Evolutionary conservation across 768 basidiomycete species (phyloP), one percentile per base, ranked within the genome.

Genomic region (Trametes cubensis): DNA sequence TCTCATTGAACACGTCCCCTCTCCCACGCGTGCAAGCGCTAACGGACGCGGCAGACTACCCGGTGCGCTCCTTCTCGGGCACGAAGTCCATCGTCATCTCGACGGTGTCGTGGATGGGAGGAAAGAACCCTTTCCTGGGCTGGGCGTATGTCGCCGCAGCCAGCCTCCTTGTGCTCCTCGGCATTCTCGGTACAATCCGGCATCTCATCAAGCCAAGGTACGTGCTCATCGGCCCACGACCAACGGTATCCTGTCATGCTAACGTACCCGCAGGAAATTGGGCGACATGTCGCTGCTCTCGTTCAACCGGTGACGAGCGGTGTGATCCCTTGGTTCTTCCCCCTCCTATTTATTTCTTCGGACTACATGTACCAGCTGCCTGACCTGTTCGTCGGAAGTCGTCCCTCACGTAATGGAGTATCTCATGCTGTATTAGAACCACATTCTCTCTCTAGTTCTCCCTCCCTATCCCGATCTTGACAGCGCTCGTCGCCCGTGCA

Each of bases 41-140:
- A 62, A 60, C 51, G 40, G 20, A 55, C 42, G 55, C 46, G 55
- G n/a, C 69, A 96, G 97, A 98, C 76, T 99, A 88, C 78, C 97
- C 97, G 6, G 96, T 98, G 51, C 79, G 84, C 49, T 83, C 88
- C 10, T 99, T 92, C 80, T 87, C 87, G 55, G 97, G 97, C 45
- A 98, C 96, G 11, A 99, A 99, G 75, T 95, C 95, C 0, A 82
- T 99, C 62, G 95, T 99, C 34, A 91, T 99, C 64, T 95, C 95
- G 46, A 98, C 96, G 3, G 94, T 97, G 15, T 94, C 95, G 1
- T 98, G 96, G 95, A 94, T 97, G 72, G 97, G 97, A 13, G 97
- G 97, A 42, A 95, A 96, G 78, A 98, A 99, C 69, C 88, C 95
- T 0, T 99, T 99, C 87, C 81, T 99, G 20, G 97, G 97, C 8